These are phyloP conservation scores for Vanrija sp. DNA, from an alignment of 1,284 basidiomycete genomes.

Conservation along the genomic window DNA sequence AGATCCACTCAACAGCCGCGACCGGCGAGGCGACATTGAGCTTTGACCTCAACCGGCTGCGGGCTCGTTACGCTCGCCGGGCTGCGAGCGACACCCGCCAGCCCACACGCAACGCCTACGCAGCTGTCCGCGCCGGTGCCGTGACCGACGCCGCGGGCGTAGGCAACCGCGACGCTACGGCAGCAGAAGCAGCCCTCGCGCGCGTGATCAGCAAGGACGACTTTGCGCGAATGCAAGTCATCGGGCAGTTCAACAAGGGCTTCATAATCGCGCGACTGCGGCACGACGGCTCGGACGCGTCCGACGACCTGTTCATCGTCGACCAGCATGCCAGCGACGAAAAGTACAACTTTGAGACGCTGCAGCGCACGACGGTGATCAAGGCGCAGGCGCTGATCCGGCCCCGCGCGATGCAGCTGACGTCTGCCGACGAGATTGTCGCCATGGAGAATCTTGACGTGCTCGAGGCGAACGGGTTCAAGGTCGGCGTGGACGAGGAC, in stretches of 20 bases:
- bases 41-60: conserved; percentile 36
- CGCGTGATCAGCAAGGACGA: conserved; percentile 85
- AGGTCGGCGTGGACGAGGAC: conserved; percentile 59
- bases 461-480: conserved; percentile 83
- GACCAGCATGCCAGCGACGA: conserved; percentile 68
- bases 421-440: conserved; percentile 83
- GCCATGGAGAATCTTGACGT: conserved; percentile 81
- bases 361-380: conserved; percentile 83
- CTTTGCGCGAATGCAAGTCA: conserved; percentile 75
- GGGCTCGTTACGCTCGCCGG: conserved; percentile 16
- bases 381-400: conserved; percentile 80
- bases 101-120: conserved; percentile 19
- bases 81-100: too few species aligned
- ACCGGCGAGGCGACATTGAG: conserved; percentile 35
- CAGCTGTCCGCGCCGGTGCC: conserved; percentile 21
- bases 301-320: conserved; percentile 88
- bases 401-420: conserved; percentile 72
- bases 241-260: conserved; percentile 95
- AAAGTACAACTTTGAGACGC: conserved; percentile 95
- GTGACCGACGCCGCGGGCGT: conserved; percentile 56
- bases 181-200: conserved; percentile 69
- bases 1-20: conserved; percentile 28
- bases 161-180: conserved; percentile 57
- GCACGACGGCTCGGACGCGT: conserved; percentile 56
- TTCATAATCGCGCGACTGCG: conserved; percentile 82